Evolutionary conservation across 169 alveolate genomes (phyloP).

Genomic region (Eimeria praecox): DNA sequence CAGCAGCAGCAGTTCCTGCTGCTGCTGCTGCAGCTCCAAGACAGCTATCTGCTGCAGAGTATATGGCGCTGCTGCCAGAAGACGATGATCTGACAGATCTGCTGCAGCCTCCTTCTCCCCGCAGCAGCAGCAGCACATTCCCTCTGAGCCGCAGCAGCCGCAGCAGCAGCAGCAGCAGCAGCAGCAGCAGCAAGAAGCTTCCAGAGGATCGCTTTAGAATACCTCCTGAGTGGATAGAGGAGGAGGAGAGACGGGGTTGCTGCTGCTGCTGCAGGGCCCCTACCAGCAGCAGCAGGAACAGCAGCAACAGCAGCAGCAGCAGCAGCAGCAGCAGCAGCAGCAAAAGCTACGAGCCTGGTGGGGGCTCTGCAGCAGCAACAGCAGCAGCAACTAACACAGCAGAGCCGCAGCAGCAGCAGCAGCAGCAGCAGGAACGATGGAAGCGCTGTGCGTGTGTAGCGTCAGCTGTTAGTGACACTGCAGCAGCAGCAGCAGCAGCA

Average conservation of each 20-base stretch:
- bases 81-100: conserved; percentile 2
- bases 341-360: no score
- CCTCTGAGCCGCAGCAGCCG: conserved; percentile 21
- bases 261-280: conserved; percentile 53
- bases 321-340: no score
- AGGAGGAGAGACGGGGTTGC: conserved; percentile 27
- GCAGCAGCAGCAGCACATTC: conserved; percentile 33
- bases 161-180: conserved; percentile 5
- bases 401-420: no score
- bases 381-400: conserved; percentile 56
- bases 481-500: conserved; percentile 10
- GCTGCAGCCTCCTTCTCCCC: conserved; percentile 36
- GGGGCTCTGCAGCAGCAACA: neutral
- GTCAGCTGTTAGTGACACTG: neutral
- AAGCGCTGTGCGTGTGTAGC: conserved; percentile 18
- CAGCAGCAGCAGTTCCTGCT: neutral
- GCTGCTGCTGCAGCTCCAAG: conserved; percentile 23
- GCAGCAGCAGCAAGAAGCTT: conserved; percentile 40
- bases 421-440: conserved; percentile 56
- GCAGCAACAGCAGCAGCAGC: neutral
- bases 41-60: conserved; percentile 36
- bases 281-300: conserved; percentile 26
- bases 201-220: conserved; percentile 27
- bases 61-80: conserved; percentile 7
- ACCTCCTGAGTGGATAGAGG: conserved; percentile 19